Conservation (phyloP, 192 early-diverging fungal species). For the Backusella tuberculispora region DNA sequence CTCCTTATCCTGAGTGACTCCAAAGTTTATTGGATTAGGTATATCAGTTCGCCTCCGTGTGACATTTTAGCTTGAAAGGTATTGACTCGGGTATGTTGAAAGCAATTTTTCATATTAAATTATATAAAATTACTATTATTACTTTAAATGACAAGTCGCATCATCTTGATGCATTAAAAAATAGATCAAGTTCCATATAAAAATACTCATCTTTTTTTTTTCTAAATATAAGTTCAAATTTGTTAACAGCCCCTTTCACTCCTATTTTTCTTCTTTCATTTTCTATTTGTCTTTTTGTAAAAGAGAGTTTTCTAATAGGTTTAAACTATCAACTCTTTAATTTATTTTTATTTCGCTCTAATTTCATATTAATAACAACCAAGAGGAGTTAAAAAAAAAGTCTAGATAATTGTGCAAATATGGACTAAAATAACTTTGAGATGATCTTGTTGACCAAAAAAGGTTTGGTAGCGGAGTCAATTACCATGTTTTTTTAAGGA, state of each 20-base stretch:
- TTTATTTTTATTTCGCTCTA: not conserved
- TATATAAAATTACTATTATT: slow-evolving; percentile 11
- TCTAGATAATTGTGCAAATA: not conserved
- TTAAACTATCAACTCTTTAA: not conserved
- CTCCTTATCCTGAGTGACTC: not conserved
- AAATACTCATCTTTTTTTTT: not conserved
- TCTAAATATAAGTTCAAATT: slow-evolving; percentile 6
- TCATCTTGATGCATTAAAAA: not conserved
- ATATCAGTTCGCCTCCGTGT: not conserved
- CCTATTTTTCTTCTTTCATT: not conserved
- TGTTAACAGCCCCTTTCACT: not conserved
- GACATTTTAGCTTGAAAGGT: not conserved
- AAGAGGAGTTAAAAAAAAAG: slow-evolving; percentile 15
- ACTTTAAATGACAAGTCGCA: slow-evolving; percentile 4
- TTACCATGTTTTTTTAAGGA: not conserved
- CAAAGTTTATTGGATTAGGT: not conserved
- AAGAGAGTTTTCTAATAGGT: not conserved
- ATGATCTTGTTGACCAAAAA: slow-evolving; percentile 5
- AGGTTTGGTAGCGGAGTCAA: not conserved
- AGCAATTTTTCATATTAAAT: not conserved
- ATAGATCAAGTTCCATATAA: slow-evolving; percentile 5
- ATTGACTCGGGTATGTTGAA: not conserved
- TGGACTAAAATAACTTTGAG: slow-evolving; percentile 16
- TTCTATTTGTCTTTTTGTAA: not conserved
- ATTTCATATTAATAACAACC: slow-evolving; percentile 8